Base-by-base conservation (phyloP, 768 basidiomycete species). In the Chalciporus piperatus region DNA sequence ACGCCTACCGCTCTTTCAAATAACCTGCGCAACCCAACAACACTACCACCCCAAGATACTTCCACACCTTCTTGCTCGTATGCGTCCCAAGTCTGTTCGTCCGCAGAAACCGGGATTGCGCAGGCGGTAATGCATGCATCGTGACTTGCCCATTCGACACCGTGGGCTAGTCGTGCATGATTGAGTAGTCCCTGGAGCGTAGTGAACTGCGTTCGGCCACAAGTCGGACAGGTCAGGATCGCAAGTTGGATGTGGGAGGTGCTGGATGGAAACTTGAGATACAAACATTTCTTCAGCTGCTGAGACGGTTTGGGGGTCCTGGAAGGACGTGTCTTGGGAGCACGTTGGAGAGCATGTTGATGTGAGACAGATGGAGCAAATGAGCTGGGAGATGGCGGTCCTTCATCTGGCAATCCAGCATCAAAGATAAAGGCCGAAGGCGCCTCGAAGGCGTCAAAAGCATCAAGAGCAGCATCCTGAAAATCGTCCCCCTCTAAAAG, bases 111-210 rank as follows among this genome's bases (percentile, higher is more conserved):
- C 10, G 69, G 62, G 20, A 72, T 60, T 8, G 76, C 78, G 32
- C 75, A 78, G 35, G 68, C 70, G 44, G 70, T 69, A 20, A 81
- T 74, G 50, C 79, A 80, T 27, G 77, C 74, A 40, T 81, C 80
- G 51, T 80, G 78, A 28, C 72, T 78, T 16, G 75, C 72, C 64
- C 72, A 80, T 50, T 79, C 74, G 37, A 75, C 63, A 13, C 70
- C 64, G 51, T 80, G 78, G 9, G 73, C 66, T n/a, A 80, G 61
- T 16, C 80, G 76, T 37, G 74, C 77, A 57, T 80, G 78, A 45
- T 80, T 80, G 25, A 81, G 65, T 35, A 81, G 68, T 12, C 78
- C 78, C 51, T 80, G 78, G 7, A 81, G 68, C 22, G 70, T 79
- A 20, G 75, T 77, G 57, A 80, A 79, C 42, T 81, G 76, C 7